These are phyloP conservation scores for Penicillium fimorum DNA, from an alignment of 495 filamentous ascomycete species.

Conservation along the genomic window DNA sequence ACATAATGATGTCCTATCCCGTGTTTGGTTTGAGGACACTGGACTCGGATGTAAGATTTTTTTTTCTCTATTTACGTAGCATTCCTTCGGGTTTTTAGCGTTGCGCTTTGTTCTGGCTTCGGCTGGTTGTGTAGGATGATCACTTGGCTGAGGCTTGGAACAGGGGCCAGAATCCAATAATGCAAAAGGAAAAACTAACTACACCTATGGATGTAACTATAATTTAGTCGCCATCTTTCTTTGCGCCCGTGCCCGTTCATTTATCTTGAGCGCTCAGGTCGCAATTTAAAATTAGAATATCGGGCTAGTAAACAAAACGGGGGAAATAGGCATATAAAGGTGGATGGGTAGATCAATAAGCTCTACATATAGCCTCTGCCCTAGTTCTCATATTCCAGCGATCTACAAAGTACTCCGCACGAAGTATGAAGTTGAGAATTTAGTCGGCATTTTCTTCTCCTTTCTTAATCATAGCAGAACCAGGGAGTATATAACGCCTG, in stretches of 20 bases:
- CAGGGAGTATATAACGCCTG: background rate
- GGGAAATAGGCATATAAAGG: background rate
- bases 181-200: background rate
- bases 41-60: background rate
- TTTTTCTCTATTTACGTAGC: background rate
- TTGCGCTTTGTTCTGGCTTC: background rate
- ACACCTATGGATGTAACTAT: background rate
- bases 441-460: background rate
- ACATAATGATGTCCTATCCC: background rate
- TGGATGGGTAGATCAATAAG: background rate
- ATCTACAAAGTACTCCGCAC: background rate
- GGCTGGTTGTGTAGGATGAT: background rate
- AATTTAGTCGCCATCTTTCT: background rate
- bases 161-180: background rate
- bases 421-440: background rate
- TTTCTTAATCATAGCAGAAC: background rate
- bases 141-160: constrained; percentile 1
- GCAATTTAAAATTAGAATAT: background rate
- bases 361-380: background rate
- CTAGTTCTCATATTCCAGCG: background rate
- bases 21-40: background rate
- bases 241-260: background rate
- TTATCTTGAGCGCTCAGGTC: background rate
- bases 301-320: background rate
- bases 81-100: background rate